Base-by-base conservation (phyloP, 2,329 filamentous ascomycete species). In the Neobulgaria alba region DNA sequence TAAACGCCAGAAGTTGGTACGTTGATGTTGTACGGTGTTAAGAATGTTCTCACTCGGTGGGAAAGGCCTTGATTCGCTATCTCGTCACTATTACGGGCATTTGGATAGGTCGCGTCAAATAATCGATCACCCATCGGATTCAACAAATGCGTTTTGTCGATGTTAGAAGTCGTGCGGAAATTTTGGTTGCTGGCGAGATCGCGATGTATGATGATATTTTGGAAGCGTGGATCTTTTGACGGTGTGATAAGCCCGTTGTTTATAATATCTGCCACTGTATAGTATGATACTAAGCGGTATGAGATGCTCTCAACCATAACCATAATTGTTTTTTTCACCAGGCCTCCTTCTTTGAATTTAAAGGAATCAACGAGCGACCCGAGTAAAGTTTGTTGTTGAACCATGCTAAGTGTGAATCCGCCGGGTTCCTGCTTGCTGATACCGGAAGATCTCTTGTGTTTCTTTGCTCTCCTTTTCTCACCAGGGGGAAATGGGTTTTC, bases 301-400 rank as follows among this genome's bases (percentile, higher is more conserved):
- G 78, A 79, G 2, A 88, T 74, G 2, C 82, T 82, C 18, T 81
- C 72, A 38, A 82, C 78, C 2, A 74, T 78, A 29, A 95, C 77
- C 53, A 82, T 90, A 62, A 95, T 88, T 0, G 88, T 95, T 68
- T 95, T 95, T 71, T 95, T 95, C 48, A 95, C 76, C 29, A 95
- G 65, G 0, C 89, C 88, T 1, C 78, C 75, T 10, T 78, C 69
- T 56, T 92, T 92, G 71, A 95, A 95, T 21, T 79, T 77, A 54
- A 95, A 95, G 1, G 83, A 88, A 62, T 94, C 88, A n/a, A 90
- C 76, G 10, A 95, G 69, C 1, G 87, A 93, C 5, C 88, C 89
- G 33, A 92, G 79, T 39, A 89, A 42, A 9, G 53, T 52, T 10
- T 56, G 49, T 42, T 57, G 54, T 5, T 51, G 55, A 23, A 58